A percentile compares a stretch with the other conserved stretches of the same genome.
Conservation (phyloP, 1,139 yeast genomes). For the Kodamaea sp. region DNA sequence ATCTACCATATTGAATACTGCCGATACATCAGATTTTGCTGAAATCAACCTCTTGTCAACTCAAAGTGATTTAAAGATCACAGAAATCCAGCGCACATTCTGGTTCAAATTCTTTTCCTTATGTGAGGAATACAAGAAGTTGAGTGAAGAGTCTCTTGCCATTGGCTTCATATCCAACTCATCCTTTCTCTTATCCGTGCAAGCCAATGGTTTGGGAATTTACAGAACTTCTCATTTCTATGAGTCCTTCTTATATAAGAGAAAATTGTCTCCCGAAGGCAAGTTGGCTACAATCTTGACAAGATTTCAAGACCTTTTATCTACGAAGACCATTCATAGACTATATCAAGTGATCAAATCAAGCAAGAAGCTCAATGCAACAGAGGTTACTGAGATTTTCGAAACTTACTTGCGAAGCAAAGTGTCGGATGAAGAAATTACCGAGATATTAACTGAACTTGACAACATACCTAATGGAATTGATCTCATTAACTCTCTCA, state of each 20-base stretch:
- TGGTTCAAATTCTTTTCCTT: slow-evolving; percentile 66
- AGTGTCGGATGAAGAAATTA: slow-evolving; percentile 25
- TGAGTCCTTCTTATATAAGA: slow-evolving; percentile 24
- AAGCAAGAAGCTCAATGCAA: slow-evolving; percentile 15
- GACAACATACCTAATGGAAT: slow-evolving; percentile 27
- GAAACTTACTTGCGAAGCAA: slow-evolving; percentile 24
- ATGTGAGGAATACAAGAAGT: slow-evolving; percentile 65
- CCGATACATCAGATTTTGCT: neutral
- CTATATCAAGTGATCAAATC: slow-evolving; percentile 17
- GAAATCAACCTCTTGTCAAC: too few relatives aligned
- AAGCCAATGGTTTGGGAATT: slow-evolving; percentile 38
- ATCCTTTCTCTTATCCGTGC: slow-evolving; percentile 20
- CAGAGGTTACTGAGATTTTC: slow-evolving; percentile 23
- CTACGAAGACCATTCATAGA: slow-evolving; percentile 29
- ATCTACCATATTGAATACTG: neutral
- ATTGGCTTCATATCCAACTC: slow-evolving; percentile 9
- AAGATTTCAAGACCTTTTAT: slow-evolving; percentile 24
- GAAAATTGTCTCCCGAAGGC: slow-evolving; percentile 15
- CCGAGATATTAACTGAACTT: slow-evolving; percentile 21
- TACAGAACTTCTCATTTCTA: slow-evolving; percentile 35
- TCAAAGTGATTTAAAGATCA: neutral
- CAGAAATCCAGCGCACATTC: slow-evolving; percentile 6
- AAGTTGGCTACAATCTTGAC: slow-evolving; percentile 25
- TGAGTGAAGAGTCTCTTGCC: slow-evolving; percentile 52
- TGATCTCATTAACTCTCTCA: slow-evolving; percentile 26